These are phyloP conservation scores for Neoscytalidium dimidiatum DNA, from an alignment of 2,329 filamentous ascomycete genomes.

Conservation along the genomic window DNA sequence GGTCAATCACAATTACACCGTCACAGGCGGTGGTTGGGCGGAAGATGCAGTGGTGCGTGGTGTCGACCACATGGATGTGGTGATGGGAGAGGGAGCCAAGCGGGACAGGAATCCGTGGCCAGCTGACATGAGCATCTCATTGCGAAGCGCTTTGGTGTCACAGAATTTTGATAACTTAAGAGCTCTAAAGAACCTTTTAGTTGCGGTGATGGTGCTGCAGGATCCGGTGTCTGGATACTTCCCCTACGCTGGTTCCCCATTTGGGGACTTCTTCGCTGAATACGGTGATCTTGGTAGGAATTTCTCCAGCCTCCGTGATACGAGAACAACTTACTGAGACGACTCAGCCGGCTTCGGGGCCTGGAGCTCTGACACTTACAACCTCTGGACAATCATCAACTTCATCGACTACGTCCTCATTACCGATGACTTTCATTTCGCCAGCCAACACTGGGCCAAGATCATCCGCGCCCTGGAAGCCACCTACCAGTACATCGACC, in stretches of 20 bases:
- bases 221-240: slow-evolving; percentile 25
- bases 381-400: slow-evolving; percentile 59
- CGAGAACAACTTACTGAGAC: not conserved
- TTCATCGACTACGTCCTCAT: slow-evolving; percentile 61
- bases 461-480: not conserved
- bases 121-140: slow-evolving; percentile 53
- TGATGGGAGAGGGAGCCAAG: slow-evolving; percentile 43
- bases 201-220: not conserved
- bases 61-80: slow-evolving; percentile 37
- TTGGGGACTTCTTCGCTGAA: slow-evolving; percentile 20
- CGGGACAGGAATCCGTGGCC: slow-evolving; percentile 46
- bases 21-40: slow-evolving; percentile 20
- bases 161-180: slow-evolving; percentile 48
- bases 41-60: slow-evolving; percentile 36
- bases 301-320: not conserved
- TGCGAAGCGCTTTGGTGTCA: slow-evolving; percentile 35
- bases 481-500: not conserved
- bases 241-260: slow-evolving; percentile 42
- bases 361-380: slow-evolving; percentile 35
- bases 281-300: not conserved
- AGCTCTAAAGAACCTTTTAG: not conserved
- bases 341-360: slow-evolving; percentile 27
- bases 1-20: not conserved
- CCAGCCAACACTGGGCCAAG: not conserved
- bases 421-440: slow-evolving; percentile 47